Evolutionary conservation across 345 rosid genomes (phyloP).

Genomic region (Syzygium aromaticum): DNA sequence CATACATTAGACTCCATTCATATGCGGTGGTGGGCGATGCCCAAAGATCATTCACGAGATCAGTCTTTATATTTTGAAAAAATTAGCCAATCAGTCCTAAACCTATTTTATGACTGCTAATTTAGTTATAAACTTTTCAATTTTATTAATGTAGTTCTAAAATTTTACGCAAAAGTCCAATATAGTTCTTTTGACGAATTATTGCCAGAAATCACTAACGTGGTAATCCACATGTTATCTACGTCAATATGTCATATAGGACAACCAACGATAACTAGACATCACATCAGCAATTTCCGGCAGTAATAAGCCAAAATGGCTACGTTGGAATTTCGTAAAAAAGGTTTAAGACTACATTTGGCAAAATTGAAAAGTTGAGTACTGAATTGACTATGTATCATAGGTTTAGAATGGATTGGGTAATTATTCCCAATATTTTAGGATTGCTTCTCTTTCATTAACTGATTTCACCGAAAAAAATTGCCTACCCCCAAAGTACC

Average conservation of each 20-base stretch:
- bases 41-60: neutral
- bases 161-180: neutral
- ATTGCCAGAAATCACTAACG: neutral
- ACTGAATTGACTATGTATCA: neutral
- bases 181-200: neutral
- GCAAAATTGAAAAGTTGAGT: neutral
- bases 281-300: neutral
- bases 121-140: neutral
- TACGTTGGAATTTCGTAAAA: neutral
- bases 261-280: neutral
- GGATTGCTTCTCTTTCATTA: neutral
- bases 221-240: neutral
- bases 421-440: neutral
- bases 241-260: too few relatives aligned
- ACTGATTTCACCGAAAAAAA: neutral
- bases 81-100: neutral
- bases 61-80: neutral
- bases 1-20: neutral
- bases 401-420: neutral
- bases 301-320: neutral
- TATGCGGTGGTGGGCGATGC: neutral
- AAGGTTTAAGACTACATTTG: neutral
- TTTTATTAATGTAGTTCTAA: neutral
- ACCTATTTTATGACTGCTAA: neutral
- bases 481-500: neutral